Percentiles rank a stretch among this genome's conserved stretches.
Evolutionary conservation across 805 yeast genomes (phyloP).

Genomic region (Starmerella potacharoeniae): DNA sequence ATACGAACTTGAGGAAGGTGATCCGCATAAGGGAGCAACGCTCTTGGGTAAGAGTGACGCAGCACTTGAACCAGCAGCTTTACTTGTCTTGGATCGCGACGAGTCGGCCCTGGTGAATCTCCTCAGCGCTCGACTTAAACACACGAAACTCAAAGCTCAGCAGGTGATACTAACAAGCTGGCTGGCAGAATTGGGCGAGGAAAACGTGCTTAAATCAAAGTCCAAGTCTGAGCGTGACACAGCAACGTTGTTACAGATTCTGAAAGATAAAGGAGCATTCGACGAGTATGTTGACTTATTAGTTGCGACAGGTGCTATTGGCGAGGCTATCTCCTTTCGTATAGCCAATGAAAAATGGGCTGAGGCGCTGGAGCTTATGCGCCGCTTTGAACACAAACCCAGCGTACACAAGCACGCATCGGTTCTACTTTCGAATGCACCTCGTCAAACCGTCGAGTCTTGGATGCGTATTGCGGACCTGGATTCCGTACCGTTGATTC

Average conservation of each 20-base stretch:
- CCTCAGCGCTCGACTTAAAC: constrained; percentile 17
- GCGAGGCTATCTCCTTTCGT: constrained; percentile 58
- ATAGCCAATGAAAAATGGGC: constrained; percentile 61
- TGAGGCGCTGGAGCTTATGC: constrained; percentile 49
- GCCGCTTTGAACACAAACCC: constrained; percentile 31
- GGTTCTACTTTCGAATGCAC: constrained; percentile 53
- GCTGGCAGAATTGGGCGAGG: constrained; percentile 46
- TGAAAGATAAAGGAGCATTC: constrained; percentile 53
- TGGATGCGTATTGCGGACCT: constrained; percentile 56
- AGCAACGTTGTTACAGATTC: constrained; percentile 58
- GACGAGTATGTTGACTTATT: constrained; percentile 59
- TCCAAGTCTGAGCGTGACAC: constrained; percentile 43
- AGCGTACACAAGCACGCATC: constrained; percentile 58
- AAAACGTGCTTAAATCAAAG: constrained; percentile 35
- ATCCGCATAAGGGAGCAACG: constrained; percentile 35
- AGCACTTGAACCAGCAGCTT: constrained; percentile 59
- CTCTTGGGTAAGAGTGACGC: constrained; percentile 51
- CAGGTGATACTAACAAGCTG: constrained; percentile 48
- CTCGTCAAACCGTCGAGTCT: constrained; percentile 57
- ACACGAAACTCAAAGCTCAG: constrained; percentile 33
- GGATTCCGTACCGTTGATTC: constrained; percentile 55
- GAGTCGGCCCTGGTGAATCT: constrained; percentile 29
- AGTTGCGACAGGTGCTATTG: constrained; percentile 52
- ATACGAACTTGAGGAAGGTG: constrained; percentile 30
- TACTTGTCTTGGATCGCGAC: constrained; percentile 39